These are phyloP conservation scores for Gamarada debralockiae DNA, from an alignment of 495 filamentous ascomycete species.

Conservation along the genomic window DNA sequence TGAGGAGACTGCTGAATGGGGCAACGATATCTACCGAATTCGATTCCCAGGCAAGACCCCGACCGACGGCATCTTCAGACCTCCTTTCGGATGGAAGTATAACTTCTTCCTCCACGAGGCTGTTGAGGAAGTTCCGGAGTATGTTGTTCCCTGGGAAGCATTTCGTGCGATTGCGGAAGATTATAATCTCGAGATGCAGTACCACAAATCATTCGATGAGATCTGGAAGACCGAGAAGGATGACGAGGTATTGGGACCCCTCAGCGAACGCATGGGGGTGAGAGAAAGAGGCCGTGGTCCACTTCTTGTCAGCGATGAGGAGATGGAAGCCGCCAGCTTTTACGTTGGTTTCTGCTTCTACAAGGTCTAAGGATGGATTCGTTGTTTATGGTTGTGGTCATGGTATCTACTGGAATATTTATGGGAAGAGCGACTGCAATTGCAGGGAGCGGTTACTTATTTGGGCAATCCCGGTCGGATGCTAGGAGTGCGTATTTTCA, in stretches of 20 bases:
- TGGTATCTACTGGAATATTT: no score
- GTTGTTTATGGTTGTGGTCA: no score
- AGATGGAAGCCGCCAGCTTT: slow-evolving; percentile 88
- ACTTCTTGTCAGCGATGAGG: slow-evolving; percentile 68
- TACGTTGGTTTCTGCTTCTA: slow-evolving; percentile 95
- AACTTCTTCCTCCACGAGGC: slow-evolving; percentile 94
- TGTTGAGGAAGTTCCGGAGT: slow-evolving; percentile 93
- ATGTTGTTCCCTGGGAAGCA: slow-evolving; percentile 96
- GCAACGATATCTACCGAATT: slow-evolving; percentile 87
- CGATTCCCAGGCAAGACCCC: slow-evolving; percentile 79
- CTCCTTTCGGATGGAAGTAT: slow-evolving; percentile 96
- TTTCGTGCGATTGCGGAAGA: slow-evolving; percentile 94
- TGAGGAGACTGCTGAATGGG: slow-evolving; percentile 70
- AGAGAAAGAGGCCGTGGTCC: slow-evolving; percentile 63
- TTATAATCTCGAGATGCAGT: slow-evolving; percentile 92
- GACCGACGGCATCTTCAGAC: slow-evolving; percentile 78
- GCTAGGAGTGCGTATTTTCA: no score
- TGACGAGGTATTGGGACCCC: slow-evolving; percentile 67
- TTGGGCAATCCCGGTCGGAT: no score
- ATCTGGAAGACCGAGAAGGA: slow-evolving; percentile 89
- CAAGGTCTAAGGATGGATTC: slow-evolving; percentile 78
- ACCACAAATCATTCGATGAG: slow-evolving; percentile 82
- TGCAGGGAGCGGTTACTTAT: no score
- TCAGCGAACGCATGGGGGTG: slow-evolving; percentile 95
- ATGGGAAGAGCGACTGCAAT: no score